phyloP scores from a whole-genome alignment of 1,139 yeast genomes.

The Kluyveromyces sp. region DNA sequence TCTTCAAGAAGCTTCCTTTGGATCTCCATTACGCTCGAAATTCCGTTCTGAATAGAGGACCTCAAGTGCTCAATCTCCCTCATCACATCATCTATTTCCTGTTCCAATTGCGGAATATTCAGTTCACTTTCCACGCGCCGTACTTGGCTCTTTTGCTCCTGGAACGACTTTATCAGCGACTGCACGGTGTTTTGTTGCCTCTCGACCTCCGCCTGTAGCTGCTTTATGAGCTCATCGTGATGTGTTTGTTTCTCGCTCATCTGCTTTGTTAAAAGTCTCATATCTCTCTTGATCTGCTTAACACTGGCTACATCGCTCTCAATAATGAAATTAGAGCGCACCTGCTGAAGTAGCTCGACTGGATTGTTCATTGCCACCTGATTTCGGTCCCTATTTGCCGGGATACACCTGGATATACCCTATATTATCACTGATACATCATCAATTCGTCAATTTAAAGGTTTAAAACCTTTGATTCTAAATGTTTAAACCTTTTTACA shows the following conservation, averaged over 20 bases:
- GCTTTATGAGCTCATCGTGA: conserved; percentile 2
- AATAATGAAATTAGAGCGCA: conserved; percentile 15
- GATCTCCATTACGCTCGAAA: conserved; percentile 1
- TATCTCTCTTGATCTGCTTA: not conserved
- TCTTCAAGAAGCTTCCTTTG: conserved; percentile 1
- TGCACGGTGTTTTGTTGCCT: not conserved
- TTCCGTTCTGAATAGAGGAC: conserved; percentile 5
- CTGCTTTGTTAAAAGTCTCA: not conserved
- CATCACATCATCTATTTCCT: conserved; percentile 2
- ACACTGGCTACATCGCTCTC: conserved; percentile 1
- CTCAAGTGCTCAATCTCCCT: conserved; percentile 7
- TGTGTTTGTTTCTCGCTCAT: conserved; percentile 2
- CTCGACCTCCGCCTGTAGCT: not conserved
- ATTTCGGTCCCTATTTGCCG: no score
- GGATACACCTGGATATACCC: no score
- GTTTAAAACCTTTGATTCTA: no score
- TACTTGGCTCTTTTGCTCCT: conserved; percentile 1
- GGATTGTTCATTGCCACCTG: conserved; percentile 13
- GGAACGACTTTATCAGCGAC: not conserved
- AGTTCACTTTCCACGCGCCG: conserved; percentile 2
- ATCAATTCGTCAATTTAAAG: no score
- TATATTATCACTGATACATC: no score
- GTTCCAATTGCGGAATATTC: conserved; percentile 2
- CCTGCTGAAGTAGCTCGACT: conserved; percentile 16
- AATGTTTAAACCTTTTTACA: no score